Percentiles rank a stretch among this genome's conserved stretches.
Conservation (phyloP, 768 basidiomycete genomes). For the Tylopilus sp. region DNA sequence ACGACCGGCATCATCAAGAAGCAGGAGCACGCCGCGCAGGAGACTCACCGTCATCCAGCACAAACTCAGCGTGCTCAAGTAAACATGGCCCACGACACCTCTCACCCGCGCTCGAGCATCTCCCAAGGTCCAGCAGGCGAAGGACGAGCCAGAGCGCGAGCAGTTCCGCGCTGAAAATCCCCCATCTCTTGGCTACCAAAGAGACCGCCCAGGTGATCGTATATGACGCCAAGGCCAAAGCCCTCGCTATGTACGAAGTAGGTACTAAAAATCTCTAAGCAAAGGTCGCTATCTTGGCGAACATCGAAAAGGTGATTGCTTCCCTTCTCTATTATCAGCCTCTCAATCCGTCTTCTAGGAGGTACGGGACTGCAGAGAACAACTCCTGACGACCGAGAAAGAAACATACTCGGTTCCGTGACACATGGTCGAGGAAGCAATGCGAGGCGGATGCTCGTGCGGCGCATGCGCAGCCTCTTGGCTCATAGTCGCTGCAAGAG, state of each 20-base stretch:
- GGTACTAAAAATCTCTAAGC: constrained; percentile 76
- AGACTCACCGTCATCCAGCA: constrained; percentile 47
- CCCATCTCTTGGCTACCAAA: constrained; percentile 67
- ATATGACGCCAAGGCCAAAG: constrained; percentile 61
- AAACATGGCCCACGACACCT: constrained; percentile 13
- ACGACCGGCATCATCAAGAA: constrained; percentile 57
- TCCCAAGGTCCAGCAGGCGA: constrained; percentile 56
- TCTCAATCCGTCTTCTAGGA: constrained; percentile 43
- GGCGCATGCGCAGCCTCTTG: constrained; percentile 23
- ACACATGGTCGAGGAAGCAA: constrained; percentile 32
- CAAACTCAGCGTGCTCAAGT: constrained; percentile 58
- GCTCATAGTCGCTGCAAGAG: background rate
- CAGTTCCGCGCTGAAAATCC: constrained; percentile 57
- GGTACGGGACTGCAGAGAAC: constrained; percentile 66
- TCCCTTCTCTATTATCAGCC: background rate
- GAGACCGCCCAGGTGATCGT: constrained; percentile 56
- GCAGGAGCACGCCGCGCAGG: constrained; percentile 51
- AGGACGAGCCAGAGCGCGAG: constrained; percentile 68
- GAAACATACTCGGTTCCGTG: constrained; percentile 42
- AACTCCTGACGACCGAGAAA: constrained; percentile 70
- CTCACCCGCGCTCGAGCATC: background rate
- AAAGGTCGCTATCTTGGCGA: constrained; percentile 65
- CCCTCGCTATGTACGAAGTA: constrained; percentile 58
- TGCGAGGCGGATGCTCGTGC: constrained; percentile 32
- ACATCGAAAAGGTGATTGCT: constrained; percentile 69